Conservation (phyloP, 2,329 filamentous ascomycete species). For the Achaetomium macrosporum region DNA sequence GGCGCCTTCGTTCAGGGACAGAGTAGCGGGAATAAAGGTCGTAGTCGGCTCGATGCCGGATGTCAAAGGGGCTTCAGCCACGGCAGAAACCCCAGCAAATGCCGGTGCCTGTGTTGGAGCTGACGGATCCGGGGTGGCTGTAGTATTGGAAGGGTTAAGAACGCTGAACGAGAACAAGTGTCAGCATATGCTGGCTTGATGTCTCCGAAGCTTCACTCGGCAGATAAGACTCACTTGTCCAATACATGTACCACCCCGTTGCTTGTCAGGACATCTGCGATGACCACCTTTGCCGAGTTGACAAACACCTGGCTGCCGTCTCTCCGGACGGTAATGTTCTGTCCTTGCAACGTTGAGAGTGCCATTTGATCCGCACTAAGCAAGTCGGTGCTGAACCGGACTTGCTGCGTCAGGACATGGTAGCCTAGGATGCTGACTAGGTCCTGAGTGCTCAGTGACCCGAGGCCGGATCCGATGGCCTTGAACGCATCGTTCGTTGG, state of each 20-base stretch:
- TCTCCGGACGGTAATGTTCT: slow-evolving; percentile 17
- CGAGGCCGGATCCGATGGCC: slow-evolving; percentile 47
- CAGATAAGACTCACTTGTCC: slow-evolving; percentile 42
- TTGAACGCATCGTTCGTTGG: slow-evolving; percentile 56
- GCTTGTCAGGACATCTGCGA: slow-evolving; percentile 43
- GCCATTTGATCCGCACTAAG: slow-evolving; percentile 11
- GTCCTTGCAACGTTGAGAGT: slow-evolving; percentile 16
- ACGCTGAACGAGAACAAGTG: slow-evolving; percentile 31
- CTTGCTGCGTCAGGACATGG: slow-evolving; percentile 52
- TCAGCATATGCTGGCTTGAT: not conserved
- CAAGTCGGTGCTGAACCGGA: slow-evolving; percentile 21
- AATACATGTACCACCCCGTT: slow-evolving; percentile 56
- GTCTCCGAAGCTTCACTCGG: not conserved
- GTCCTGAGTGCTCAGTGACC: slow-evolving; percentile 39
- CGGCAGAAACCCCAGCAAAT: slow-evolving; percentile 25
- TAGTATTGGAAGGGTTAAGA: slow-evolving; percentile 31
- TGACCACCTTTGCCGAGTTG: slow-evolving; percentile 45
- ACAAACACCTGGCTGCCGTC: slow-evolving; percentile 34
- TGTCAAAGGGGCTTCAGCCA: slow-evolving; percentile 27
- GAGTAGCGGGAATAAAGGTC: slow-evolving; percentile 24
- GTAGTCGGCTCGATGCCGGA: slow-evolving; percentile 25
- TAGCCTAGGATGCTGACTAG: slow-evolving; percentile 54
- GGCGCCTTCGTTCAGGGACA: slow-evolving; percentile 19
- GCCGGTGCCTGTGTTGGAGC: slow-evolving; percentile 29
- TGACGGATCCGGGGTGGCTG: slow-evolving; percentile 27